Conservation (phyloP, 805 yeast species). For the Schwanniomyces vanrijiae region DNA sequence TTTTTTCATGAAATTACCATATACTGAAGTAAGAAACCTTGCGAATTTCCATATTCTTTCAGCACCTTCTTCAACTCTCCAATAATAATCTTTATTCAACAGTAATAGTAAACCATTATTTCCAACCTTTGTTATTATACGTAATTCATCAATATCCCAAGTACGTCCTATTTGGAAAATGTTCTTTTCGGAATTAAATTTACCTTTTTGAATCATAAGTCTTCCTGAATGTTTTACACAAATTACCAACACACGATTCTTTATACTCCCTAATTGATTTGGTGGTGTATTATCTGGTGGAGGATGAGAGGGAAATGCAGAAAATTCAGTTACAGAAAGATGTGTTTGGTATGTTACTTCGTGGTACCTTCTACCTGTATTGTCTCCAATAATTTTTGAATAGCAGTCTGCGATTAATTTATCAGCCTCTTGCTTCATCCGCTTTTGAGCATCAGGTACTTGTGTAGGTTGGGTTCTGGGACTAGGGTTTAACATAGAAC, state of each 20-base stretch:
- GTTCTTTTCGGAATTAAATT: constrained; percentile 66
- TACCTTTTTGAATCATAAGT: constrained; percentile 79
- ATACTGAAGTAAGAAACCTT: constrained; percentile 30
- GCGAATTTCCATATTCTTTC: constrained; percentile 37
- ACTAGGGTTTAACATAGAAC: background rate
- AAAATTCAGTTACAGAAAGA: constrained; percentile 71
- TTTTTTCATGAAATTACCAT: constrained; percentile 34
- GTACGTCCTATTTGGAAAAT: constrained; percentile 87
- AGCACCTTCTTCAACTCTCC: constrained; percentile 50
- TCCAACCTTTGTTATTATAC: constrained; percentile 50
- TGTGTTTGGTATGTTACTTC: constrained; percentile 67
- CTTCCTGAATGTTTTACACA: constrained; percentile 67
- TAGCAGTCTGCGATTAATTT: constrained; percentile 39
- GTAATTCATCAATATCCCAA: constrained; percentile 79
- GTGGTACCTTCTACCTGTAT: constrained; percentile 19
- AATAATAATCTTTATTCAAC: constrained; percentile 78
- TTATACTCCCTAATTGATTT: constrained; percentile 36
- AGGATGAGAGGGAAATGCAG: constrained; percentile 62
- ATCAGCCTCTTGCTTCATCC: constrained; percentile 24
- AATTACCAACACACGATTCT: constrained; percentile 59
- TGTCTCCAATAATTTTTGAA: constrained; percentile 25
- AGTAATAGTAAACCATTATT: constrained; percentile 58
- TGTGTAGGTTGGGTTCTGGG: background rate
- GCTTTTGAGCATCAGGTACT: background rate
- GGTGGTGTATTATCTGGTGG: constrained; percentile 62